These are phyloP conservation scores for Pythium sukuiense DNA, from an alignment of 352 stramenopile genomes.

Conservation along the genomic window DNA sequence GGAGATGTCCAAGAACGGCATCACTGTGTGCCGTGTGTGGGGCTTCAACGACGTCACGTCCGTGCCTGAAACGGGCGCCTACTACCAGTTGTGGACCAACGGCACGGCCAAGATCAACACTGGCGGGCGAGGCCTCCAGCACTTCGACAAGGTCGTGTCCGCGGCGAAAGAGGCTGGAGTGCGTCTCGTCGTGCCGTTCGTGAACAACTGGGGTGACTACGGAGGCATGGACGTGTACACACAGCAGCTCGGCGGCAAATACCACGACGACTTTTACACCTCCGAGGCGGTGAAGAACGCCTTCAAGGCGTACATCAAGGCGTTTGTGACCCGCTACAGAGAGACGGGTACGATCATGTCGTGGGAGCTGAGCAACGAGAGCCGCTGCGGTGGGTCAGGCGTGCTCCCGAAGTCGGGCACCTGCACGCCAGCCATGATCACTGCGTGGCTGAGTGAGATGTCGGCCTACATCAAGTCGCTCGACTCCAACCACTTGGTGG, in stretches of 20 bases:
- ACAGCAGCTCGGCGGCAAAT: background rate
- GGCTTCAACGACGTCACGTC: background rate
- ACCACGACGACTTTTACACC: background rate
- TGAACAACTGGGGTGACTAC: slow-evolving; percentile 1
- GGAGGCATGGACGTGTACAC: slow-evolving; percentile 1
- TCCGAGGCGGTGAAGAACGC: background rate
- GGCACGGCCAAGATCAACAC: background rate
- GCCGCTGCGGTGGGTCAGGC: background rate
- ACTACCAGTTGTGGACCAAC: slow-evolving; percentile 3
- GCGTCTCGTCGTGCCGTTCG: background rate
- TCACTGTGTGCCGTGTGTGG: background rate
- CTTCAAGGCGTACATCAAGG: background rate
- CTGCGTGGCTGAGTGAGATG: background rate
- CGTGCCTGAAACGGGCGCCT: background rate
- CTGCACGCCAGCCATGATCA: background rate
- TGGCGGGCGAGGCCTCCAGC: background rate
- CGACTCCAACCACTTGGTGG: background rate
- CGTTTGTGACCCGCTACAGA: background rate
- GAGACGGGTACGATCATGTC: background rate
- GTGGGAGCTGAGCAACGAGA: background rate
- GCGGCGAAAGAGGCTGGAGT: background rate
- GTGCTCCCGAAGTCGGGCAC: background rate
- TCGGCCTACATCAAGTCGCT: background rate
- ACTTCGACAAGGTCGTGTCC: background rate
- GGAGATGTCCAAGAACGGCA: slow-evolving; percentile 2